phyloP scores from a whole-genome alignment of 2,329 filamentous ascomycete genomes.

The Sporothrix luriei region DNA sequence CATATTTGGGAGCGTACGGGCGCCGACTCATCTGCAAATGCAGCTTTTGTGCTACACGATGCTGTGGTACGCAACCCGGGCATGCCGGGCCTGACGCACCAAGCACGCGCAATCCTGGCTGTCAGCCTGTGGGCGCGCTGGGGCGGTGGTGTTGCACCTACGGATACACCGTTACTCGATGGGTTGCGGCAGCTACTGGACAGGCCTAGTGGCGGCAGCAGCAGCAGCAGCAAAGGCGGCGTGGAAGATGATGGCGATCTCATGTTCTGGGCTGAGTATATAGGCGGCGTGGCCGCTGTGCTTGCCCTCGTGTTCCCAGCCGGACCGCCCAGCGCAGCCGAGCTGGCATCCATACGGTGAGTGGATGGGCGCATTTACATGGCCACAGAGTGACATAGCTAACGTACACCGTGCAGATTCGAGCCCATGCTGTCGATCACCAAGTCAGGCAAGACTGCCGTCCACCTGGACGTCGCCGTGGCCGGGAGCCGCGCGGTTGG shows the following conservation, averaged over 20 bases:
- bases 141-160: slow-evolving; percentile 61
- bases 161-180: slow-evolving; percentile 50
- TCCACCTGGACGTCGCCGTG: slow-evolving; percentile 32
- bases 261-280: slow-evolving; percentile 58
- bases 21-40: slow-evolving; percentile 55
- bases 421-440: slow-evolving; percentile 31
- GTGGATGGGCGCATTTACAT: slow-evolving; percentile 34
- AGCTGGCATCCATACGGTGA: slow-evolving; percentile 49
- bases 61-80: slow-evolving; percentile 69
- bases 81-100: slow-evolving; percentile 73
- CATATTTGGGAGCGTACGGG: slow-evolving; percentile 57
- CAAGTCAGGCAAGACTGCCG: slow-evolving; percentile 41
- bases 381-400: background rate
- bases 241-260: slow-evolving; percentile 33
- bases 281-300: slow-evolving; percentile 52
- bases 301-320: slow-evolving; percentile 50
- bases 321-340: slow-evolving; percentile 45
- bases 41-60: slow-evolving; percentile 70
- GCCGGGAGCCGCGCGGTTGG: slow-evolving; percentile 17
- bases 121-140: slow-evolving; percentile 74
- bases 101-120: slow-evolving; percentile 69
- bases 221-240: background rate
- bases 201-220: slow-evolving; percentile 36
- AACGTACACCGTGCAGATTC: slow-evolving; percentile 6
- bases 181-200: slow-evolving; percentile 50